phyloP scores from a whole-genome alignment of 2,329 filamentous ascomycete species.

The Aspergillus clavatus region DNA sequence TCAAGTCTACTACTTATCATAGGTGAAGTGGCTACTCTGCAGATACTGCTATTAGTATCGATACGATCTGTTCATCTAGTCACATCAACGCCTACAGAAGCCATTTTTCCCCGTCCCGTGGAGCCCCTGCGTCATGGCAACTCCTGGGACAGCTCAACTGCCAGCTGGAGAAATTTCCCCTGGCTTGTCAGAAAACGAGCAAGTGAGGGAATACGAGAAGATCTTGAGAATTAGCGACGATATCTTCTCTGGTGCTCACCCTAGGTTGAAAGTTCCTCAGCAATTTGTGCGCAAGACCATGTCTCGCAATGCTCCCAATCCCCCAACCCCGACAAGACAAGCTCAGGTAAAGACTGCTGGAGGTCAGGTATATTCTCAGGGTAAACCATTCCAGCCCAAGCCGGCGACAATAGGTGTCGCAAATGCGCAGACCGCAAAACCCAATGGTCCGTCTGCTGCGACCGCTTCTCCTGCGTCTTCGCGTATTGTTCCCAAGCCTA shows the following conservation, averaged over 20 bases:
- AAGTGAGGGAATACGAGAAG: constrained; percentile 68
- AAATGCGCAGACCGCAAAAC: constrained; percentile 14
- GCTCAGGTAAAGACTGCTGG: constrained; percentile 25
- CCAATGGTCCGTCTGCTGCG: constrained; percentile 19
- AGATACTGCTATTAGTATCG: background rate
- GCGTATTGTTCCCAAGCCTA: constrained; percentile 44
- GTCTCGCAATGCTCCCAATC: constrained; percentile 31
- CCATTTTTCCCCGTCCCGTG: constrained; percentile 3
- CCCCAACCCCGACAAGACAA: constrained; percentile 21
- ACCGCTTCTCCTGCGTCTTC: constrained; percentile 26
- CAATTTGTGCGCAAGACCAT: constrained; percentile 45
- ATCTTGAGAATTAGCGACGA: constrained; percentile 76
- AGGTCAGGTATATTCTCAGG: constrained; percentile 13
- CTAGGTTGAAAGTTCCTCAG: constrained; percentile 55
- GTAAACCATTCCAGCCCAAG: constrained; percentile 11
- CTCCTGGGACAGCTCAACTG: constrained; percentile 28
- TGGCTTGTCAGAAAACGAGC: constrained; percentile 43
- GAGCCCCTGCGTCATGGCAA: constrained; percentile 27
- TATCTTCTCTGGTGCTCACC: constrained; percentile 67
- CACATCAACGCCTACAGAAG: background rate
- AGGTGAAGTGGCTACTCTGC: background rate
- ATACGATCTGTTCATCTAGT: background rate
- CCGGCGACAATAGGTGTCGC: constrained; percentile 17
- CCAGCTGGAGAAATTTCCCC: constrained; percentile 27
- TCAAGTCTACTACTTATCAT: background rate